phyloP scores from a whole-genome alignment of 495 filamentous ascomycete genomes.

The Eremomyces bilateralis region DNA sequence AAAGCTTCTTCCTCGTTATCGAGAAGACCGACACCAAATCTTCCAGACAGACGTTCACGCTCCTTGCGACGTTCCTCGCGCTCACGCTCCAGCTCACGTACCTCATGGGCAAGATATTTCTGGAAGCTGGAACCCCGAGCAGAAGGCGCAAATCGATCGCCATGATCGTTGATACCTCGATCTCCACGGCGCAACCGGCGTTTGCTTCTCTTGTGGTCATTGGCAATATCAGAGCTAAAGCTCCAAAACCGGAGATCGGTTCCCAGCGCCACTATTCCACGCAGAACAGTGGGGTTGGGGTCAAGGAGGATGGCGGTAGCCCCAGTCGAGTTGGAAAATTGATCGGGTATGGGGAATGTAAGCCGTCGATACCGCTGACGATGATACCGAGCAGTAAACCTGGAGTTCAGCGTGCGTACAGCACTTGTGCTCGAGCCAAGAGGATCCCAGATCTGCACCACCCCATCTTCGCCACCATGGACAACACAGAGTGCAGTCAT shows the following conservation, averaged over 20 bases:
- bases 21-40: constrained; percentile 63
- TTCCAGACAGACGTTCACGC: constrained; percentile 40
- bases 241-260: constrained; percentile 81
- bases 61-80: constrained; percentile 37
- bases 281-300: constrained; percentile 69
- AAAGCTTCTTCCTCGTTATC: constrained; percentile 77
- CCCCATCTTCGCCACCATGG: constrained; percentile 82
- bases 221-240: constrained; percentile 50
- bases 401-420: constrained; percentile 72
- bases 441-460: constrained; percentile 94
- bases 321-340: constrained; percentile 61
- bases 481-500: constrained; percentile 72
- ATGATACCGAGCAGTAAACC: constrained; percentile 62
- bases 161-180: constrained; percentile 33
- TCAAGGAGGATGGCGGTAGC: constrained; percentile 71
- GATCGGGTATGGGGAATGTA: constrained; percentile 38
- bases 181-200: constrained; percentile 36
- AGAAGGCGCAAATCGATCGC: constrained; percentile 27
- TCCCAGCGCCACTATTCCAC: constrained; percentile 78
- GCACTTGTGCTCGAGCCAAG: constrained; percentile 60
- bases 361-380: constrained; percentile 52
- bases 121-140: constrained; percentile 40
- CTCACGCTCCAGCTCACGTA: constrained; percentile 59
- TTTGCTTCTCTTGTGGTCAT: constrained; percentile 42
- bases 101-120: constrained; percentile 67